Percentiles rank a stretch among this genome's conserved stretches.
phyloP scores from a whole-genome alignment of 495 filamentous ascomycete species.

The Xylona heveae region DNA sequence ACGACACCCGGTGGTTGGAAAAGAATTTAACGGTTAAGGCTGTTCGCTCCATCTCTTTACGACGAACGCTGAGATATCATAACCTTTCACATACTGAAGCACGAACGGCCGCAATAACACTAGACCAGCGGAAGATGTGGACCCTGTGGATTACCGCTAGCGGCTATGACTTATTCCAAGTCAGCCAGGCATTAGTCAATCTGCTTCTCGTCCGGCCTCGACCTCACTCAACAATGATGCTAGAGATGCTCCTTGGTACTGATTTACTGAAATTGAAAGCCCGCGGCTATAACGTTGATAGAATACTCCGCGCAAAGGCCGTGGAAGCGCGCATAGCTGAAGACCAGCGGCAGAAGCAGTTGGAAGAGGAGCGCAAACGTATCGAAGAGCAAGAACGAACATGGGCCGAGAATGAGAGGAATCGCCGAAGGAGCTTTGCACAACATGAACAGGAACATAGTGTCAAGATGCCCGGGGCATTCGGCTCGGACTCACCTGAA shows the following conservation, averaged over 20 bases:
- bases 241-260: constrained; percentile 74
- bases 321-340: constrained; percentile 72
- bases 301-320: constrained; percentile 67
- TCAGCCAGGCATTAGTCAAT: constrained; percentile 62
- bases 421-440: constrained; percentile 6
- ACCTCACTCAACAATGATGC: constrained; percentile 61
- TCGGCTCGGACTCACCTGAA: constrained; percentile 8
- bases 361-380: constrained; percentile 49
- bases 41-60: constrained; percentile 52
- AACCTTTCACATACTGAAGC: constrained; percentile 43
- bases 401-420: constrained; percentile 14
- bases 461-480: constrained; percentile 10
- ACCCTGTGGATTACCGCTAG: constrained; percentile 36
- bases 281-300: constrained; percentile 85
- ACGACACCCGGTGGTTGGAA: constrained; percentile 76
- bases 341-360: constrained; percentile 49
- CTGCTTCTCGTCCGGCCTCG: constrained; percentile 64
- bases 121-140: constrained; percentile 21
- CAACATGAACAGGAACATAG: constrained; percentile 14
- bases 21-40: constrained; percentile 59
- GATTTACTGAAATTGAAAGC: constrained; percentile 54
- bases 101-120: constrained; percentile 42
- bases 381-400: constrained; percentile 40
- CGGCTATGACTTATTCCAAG: constrained; percentile 63
- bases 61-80: constrained; percentile 46